Base-by-base conservation (phyloP, 768 basidiomycete genomes). In the Collybia nuda region DNA sequence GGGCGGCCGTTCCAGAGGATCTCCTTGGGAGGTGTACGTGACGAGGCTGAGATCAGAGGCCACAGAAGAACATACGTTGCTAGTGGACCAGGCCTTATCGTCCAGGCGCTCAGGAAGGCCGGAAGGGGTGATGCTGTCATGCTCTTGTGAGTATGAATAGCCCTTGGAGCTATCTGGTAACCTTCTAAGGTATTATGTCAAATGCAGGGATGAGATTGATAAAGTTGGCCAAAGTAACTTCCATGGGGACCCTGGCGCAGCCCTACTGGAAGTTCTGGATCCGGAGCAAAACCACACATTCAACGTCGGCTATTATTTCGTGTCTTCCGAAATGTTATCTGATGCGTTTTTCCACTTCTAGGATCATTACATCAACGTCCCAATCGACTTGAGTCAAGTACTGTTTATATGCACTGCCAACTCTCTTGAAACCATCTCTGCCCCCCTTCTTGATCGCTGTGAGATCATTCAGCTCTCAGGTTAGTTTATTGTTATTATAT, bases 361-460 rank as follows among this genome's bases (percentile, higher is more conserved):
- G 82, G 94, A 97, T 66, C 94, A 97, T 69, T 96, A 93, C 61
- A 80, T 94, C 62, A 92, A 93, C 53, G 85, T 90, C 8, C 91
- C 92, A 1, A 80, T 95, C 46, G 91, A 95, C 58, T 78, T 96
- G 44, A 88, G 86, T 48, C 91, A 90, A 62, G 84, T 95, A 12
- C 74, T 96, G 17, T 96, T 97, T 67, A 89, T 97, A 54, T 95
- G 93, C 57, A 96, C 95, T 0, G 90, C 93, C 28, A 97, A 97
- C 64, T 79, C 86, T 0, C 80, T 95, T 9, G 91, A 94, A 35
- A 93, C 91, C 0, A 96, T 97, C 53, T 86, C 90, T 4, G 82
- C 86, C 0, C 93, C 95, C 0, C 75, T 98, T 1, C 69, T 95
- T 7, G 94, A 97, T 66, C 84, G 95, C 36, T 94, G 93, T 61